These are phyloP conservation scores for Pichia terricola DNA, from an alignment of 1,139 yeast genomes.

Conservation along the genomic window DNA sequence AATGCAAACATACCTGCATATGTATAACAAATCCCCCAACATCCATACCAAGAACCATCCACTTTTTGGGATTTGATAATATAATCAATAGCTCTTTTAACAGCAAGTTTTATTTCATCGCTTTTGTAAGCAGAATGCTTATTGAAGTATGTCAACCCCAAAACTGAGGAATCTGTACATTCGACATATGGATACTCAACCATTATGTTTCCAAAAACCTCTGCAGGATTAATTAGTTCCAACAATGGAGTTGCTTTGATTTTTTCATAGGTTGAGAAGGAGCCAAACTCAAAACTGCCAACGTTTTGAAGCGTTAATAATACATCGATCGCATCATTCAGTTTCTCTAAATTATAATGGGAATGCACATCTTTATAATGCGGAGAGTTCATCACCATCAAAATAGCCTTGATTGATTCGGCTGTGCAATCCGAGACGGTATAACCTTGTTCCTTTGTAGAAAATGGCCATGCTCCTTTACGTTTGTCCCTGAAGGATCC, in stretches of 20 bases:
- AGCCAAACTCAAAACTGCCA: constrained; percentile 78
- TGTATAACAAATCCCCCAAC: constrained; percentile 96
- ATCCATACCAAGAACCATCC: constrained; percentile 98
- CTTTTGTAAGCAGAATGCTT: constrained; percentile 54
- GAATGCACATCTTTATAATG: constrained; percentile 38
- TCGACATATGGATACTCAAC: constrained; percentile 97
- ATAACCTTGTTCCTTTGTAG: constrained; percentile 92
- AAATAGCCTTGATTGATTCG: constrained; percentile 86
- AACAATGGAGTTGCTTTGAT: constrained; percentile 75
- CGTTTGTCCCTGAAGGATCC: constrained; percentile 81
- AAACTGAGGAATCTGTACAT: constrained; percentile 90
- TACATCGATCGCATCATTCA: constrained; percentile 66
- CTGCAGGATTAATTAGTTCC: constrained; percentile 86
- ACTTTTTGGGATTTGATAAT: constrained; percentile 55
- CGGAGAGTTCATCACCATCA: constrained; percentile 75
- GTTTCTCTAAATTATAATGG: constrained; percentile 42
- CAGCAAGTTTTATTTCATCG: constrained; percentile 56
- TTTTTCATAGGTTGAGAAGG: constrained; percentile 85
- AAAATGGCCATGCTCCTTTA: constrained; percentile 95
- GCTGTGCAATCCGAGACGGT: constrained; percentile 97
- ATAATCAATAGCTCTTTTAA: constrained; percentile 63
- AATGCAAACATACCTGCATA: constrained; percentile 98
- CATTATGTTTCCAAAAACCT: constrained; percentile 96
- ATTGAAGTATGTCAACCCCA: constrained; percentile 77
- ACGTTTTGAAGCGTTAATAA: constrained; percentile 62